Evolutionary conservation across 352 stramenopile genomes (phyloP).

Genomic region (Pythium insidiosum): DNA sequence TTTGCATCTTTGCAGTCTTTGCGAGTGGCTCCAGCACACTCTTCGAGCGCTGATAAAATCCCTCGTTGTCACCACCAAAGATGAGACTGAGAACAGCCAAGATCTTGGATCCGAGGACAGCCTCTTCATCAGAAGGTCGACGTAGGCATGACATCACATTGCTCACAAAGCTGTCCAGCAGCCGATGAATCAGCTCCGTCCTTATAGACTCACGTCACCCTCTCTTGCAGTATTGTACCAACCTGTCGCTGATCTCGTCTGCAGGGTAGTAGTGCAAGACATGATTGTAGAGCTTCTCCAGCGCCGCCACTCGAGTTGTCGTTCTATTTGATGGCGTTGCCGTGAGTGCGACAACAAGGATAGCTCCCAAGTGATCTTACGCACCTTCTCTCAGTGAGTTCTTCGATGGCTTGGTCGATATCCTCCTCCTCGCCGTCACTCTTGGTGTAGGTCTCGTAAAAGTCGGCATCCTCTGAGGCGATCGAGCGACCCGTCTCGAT

Average conservation of each 20-base stretch:
- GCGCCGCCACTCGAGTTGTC: slow-evolving; percentile 57
- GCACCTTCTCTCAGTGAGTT: slow-evolving; percentile 74
- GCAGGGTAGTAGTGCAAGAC: slow-evolving; percentile 61
- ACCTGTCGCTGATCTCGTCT: slow-evolving; percentile 71
- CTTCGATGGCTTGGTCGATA: slow-evolving; percentile 67
- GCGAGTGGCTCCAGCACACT: slow-evolving; percentile 61
- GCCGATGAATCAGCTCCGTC: not conserved
- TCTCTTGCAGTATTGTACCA: not conserved
- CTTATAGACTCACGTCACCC: not conserved
- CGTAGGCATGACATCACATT: slow-evolving; percentile 64
- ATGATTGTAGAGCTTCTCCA: slow-evolving; percentile 54
- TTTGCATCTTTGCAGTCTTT: slow-evolving; percentile 48
- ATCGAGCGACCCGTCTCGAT: slow-evolving; percentile 57
- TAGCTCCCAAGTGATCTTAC: not conserved
- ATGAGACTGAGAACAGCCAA: slow-evolving; percentile 69
- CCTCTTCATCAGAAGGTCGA: slow-evolving; percentile 65
- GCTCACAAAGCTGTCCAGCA: slow-evolving; percentile 42
- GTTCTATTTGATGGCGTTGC: slow-evolving; percentile 46
- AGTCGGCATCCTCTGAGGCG: slow-evolving; percentile 53
- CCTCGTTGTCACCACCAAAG: slow-evolving; percentile 62
- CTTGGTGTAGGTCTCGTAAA: slow-evolving; percentile 61
- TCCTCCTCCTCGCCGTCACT: slow-evolving; percentile 49
- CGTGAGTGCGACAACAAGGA: not conserved
- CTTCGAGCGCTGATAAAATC: slow-evolving; percentile 68
- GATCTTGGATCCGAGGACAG: slow-evolving; percentile 54